Evolutionary conservation across 805 yeast genomes (phyloP), one percentile per base, ranked within the genome.

Genomic region (Sugiyamaella smithiae): DNA sequence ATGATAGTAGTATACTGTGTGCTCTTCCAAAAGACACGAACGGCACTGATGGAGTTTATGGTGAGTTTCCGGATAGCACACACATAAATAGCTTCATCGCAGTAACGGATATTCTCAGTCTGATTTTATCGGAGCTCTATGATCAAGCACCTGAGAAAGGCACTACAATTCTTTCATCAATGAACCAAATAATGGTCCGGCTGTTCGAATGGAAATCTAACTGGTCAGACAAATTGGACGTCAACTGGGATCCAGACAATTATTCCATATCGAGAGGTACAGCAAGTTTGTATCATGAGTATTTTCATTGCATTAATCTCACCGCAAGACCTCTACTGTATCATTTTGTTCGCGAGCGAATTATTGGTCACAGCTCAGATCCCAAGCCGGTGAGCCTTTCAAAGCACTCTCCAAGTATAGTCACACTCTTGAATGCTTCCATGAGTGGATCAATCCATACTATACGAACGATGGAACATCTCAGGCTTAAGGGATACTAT

Each of bases 361-460:
- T 57, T 14, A 28, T 38, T 14, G 48, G 45, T 14, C 48, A 43
- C 25, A 35, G 28, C 17, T 16, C 49, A 3, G 41, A 45, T 1
- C 51, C 48, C 5, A 35, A 44, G n/a, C 52, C 56, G 3, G 48
- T 53, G 2, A 57, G 55, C 25, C 12, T 53, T n/a, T 46, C 54
- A 5, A 28, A 36, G 8, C 49, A 43, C 26, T 46, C 61, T 1
- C 52, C 53, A 6, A 50, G 46, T n/a, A 43, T 57, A 8, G 14
- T 54, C 5, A 29, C 40, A 2, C 35, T 57, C 24, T 32, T 57
- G 14, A 57, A 57, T 26, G 51, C 59, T 2, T 57, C 61, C 4
- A 43, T 57, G 40, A 48, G 52, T 32, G 60, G 60, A 2, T 57
- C 59, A 1, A 48, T 55, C 19, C 58, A 56, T 19, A 49, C 56